Evolutionary conservation across 2,329 filamentous ascomycete genomes (phyloP).

Genomic region (Colletotrichum lini): DNA sequence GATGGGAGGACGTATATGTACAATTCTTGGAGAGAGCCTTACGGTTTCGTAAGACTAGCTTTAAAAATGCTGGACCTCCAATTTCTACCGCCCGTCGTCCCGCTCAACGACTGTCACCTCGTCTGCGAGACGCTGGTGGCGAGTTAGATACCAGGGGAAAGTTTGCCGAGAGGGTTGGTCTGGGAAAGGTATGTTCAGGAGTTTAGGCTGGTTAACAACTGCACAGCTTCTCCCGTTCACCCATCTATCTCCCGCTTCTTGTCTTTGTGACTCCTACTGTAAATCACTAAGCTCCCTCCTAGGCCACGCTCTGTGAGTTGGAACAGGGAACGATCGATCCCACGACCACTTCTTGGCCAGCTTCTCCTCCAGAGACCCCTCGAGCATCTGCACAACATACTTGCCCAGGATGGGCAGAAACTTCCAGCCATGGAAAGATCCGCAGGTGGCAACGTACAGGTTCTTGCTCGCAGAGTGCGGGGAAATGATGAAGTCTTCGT

Average conservation of each 20-base stretch:
- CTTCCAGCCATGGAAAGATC: constrained; percentile 71
- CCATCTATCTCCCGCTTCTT: accelerated
- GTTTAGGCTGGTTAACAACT: not conserved
- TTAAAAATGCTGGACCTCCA: too few species aligned
- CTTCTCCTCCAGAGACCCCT: constrained; percentile 51
- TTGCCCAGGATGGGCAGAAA: constrained; percentile 64
- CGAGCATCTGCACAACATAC: constrained; percentile 61
- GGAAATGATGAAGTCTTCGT: constrained; percentile 65
- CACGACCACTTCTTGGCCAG: constrained; percentile 54
- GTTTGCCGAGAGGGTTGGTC: too few species aligned
- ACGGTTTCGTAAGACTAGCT: too few species aligned
- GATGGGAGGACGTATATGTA: too few species aligned
- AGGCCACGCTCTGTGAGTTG: constrained; percentile 18
- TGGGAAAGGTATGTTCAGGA: too few species aligned
- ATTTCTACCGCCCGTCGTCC: too few species aligned
- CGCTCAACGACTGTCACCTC: too few species aligned
- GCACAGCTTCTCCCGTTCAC: not conserved
- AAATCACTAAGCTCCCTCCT: constrained; percentile 9
- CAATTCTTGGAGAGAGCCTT: too few species aligned
- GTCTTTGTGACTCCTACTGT: not conserved
- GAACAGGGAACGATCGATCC: constrained; percentile 23
- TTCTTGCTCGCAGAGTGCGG: constrained; percentile 59
- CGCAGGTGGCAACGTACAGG: constrained; percentile 67
- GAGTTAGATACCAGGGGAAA: too few species aligned
- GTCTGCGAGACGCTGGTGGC: too few species aligned